These are phyloP conservation scores for Calonectria pteridis DNA, from an alignment of 2,329 filamentous ascomycete species.

Conservation along the genomic window DNA sequence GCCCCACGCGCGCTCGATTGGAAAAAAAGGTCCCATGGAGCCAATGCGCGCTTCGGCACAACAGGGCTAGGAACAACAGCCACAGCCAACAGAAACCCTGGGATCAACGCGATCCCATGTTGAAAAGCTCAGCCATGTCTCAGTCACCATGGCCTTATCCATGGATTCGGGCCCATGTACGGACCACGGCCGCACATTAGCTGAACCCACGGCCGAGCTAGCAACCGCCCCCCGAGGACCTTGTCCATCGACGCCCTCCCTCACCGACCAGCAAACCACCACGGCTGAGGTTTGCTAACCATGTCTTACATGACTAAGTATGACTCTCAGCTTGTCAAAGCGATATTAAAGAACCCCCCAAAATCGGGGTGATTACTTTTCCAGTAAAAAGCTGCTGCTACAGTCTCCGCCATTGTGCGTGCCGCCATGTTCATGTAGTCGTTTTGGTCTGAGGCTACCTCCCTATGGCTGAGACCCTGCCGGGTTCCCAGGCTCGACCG, in stretches of 20 bases:
- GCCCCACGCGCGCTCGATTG: constrained; percentile 16
- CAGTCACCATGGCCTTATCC: constrained; percentile 22
- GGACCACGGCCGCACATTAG: constrained; percentile 1
- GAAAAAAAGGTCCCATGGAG: background rate
- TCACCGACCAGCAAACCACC: constrained; percentile 15
- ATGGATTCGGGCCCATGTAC: constrained; percentile 28
- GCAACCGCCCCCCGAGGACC: background rate
- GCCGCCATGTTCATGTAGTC: background rate
- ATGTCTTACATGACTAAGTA: constrained; percentile 10
- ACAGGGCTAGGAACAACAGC: constrained; percentile 17
- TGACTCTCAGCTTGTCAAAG: constrained; percentile 5
- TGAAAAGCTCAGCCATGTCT: constrained; percentile 17
- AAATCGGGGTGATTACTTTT: background rate
- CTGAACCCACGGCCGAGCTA: constrained; percentile 15
- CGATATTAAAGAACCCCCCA: background rate
- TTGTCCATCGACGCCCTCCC: constrained; percentile 5
- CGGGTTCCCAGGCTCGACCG: background rate
- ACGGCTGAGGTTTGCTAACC: background rate
- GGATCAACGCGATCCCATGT: constrained; percentile 16
- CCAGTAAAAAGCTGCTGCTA: background rate
- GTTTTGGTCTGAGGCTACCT: background rate
- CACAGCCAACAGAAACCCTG: constrained; percentile 13
- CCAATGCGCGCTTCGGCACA: constrained; percentile 20
- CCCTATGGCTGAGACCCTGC: background rate
- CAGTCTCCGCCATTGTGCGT: background rate